Conservation (phyloP, 1,139 yeast genomes). For the Schwanniomyces etchellsii region DNA sequence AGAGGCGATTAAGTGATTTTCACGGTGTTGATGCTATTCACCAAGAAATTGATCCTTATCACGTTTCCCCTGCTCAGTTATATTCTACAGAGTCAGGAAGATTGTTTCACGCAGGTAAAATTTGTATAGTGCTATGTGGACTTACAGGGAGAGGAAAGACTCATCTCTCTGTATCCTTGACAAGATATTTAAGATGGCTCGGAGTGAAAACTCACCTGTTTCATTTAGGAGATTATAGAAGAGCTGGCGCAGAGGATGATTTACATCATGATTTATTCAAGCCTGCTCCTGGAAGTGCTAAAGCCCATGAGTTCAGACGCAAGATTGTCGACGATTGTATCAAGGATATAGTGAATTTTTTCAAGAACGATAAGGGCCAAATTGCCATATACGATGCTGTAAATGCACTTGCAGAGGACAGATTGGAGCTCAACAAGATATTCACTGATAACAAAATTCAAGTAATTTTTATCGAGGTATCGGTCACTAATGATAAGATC, state of each 20-base stretch:
- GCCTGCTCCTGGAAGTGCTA: slow-evolving; percentile 49
- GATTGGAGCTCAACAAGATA: slow-evolving; percentile 50
- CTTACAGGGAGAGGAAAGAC: slow-evolving; percentile 97
- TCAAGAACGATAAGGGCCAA: slow-evolving; percentile 74
- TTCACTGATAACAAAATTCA: slow-evolving; percentile 61
- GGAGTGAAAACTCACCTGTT: slow-evolving; percentile 91
- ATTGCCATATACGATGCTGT: slow-evolving; percentile 96
- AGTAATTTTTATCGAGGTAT: slow-evolving; percentile 81
- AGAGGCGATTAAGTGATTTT: slow-evolving; percentile 37
- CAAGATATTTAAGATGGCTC: slow-evolving; percentile 88
- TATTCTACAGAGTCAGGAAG: slow-evolving; percentile 88
- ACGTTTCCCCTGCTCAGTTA: slow-evolving; percentile 77
- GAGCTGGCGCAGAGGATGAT: slow-evolving; percentile 48
- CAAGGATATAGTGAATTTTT: slow-evolving; percentile 65
- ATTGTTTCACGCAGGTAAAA: slow-evolving; percentile 91
- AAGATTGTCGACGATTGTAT: slow-evolving; percentile 61
- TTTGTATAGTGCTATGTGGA: slow-evolving; percentile 85
- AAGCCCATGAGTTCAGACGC: slow-evolving; percentile 52
- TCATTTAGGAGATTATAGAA: slow-evolving; percentile 89
- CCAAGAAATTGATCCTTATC: slow-evolving; percentile 42
- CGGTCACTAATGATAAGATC: slow-evolving; percentile 68
- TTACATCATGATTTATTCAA: slow-evolving; percentile 71
- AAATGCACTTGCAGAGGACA: slow-evolving; percentile 69
- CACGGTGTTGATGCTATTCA: slow-evolving; percentile 52
- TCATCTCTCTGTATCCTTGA: slow-evolving; percentile 82